Conservation (phyloP, 139 green algal species). For the Closterium sp. region DNA sequence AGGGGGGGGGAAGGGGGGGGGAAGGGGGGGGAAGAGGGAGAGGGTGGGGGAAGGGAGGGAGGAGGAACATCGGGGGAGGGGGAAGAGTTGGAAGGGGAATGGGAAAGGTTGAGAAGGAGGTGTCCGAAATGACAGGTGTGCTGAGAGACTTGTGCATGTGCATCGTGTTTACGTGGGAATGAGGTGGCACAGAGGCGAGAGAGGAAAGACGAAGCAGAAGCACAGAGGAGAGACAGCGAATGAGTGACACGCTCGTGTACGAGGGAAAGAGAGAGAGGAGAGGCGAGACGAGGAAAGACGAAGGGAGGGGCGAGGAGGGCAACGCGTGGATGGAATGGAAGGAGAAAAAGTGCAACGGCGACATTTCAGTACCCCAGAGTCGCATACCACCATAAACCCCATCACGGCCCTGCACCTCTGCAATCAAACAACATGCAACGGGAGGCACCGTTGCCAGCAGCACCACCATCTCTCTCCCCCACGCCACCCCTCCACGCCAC, state of each 20-base stretch:
- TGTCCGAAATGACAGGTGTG: too few species aligned
- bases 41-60: not conserved
- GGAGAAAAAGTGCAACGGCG: not conserved
- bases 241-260: not conserved
- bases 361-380: too few species aligned
- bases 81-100: not conserved
- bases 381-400: not conserved
- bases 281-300: not conserved
- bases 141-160: too few species aligned
- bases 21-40: not conserved
- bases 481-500: not conserved
- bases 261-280: not conserved
- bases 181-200: not conserved
- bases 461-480: not conserved
- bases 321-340: not conserved
- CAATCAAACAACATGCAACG: not conserved
- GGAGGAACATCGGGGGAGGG: not conserved
- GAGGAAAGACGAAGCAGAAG: not conserved
- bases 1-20: not conserved
- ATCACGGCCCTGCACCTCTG: not conserved
- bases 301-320: not conserved
- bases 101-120: not conserved
- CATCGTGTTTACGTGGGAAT: too few species aligned
- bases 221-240: not conserved
- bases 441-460: not conserved